These are phyloP conservation scores for Vaccinium vitisidaea DNA, from an alignment of 148 eudicot species.

Conservation along the genomic window DNA sequence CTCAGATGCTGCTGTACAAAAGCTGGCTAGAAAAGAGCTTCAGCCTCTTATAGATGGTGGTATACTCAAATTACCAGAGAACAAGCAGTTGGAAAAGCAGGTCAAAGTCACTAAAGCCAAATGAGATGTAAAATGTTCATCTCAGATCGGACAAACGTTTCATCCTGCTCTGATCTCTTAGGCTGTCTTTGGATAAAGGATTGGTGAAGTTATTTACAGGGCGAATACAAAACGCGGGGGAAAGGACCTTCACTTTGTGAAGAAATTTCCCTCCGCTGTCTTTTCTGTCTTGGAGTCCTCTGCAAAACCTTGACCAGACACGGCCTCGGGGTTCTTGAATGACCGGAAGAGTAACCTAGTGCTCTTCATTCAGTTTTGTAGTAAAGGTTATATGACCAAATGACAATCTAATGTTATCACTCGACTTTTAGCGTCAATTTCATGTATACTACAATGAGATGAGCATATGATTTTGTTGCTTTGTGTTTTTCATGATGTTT, in stretches of 20 bases:
- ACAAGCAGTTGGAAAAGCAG: conserved; percentile 29
- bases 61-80: conserved; percentile 46
- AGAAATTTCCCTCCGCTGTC: not conserved
- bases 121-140: not conserved
- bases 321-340: not conserved
- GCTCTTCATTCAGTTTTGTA: conserved; percentile 3
- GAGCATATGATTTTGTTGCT: not conserved
- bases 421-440: not conserved
- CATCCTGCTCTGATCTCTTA: not conserved
- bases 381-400: not conserved
- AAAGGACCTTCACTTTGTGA: not conserved
- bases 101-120: not conserved
- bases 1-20: conserved; percentile 43
- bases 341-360: not conserved
- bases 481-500: not conserved
- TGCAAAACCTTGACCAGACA: not conserved
- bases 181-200: not conserved
- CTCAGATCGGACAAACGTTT: not conserved
- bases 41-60: conserved; percentile 70
- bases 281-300: not conserved
- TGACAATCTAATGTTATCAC: not conserved
- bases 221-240: not conserved
- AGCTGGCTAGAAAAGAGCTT: conserved; percentile 58
- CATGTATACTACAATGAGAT: not conserved
- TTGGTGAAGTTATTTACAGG: not conserved